Conservation (phyloP, 2,329 filamentous ascomycete species). For the Fusarium bactridioides region DNA sequence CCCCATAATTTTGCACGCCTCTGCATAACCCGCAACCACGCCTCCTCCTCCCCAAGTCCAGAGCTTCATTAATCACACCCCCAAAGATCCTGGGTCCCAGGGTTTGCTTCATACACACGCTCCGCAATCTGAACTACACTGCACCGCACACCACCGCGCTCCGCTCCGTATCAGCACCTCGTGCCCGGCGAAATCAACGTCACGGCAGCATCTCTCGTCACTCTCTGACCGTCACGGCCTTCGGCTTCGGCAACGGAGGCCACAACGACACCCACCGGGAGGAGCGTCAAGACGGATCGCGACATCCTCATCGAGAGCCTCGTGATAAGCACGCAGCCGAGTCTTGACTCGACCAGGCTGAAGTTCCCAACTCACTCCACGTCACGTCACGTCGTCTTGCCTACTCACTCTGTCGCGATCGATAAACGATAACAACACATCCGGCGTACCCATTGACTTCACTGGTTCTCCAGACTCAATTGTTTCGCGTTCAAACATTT, state of each 20-base stretch:
- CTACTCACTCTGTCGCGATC: slow-evolving; percentile 14
- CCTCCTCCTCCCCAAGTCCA: slow-evolving; percentile 47
- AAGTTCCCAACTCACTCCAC: slow-evolving; percentile 21
- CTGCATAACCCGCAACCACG: slow-evolving; percentile 48
- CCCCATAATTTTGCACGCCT: slow-evolving; percentile 47
- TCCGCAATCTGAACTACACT: slow-evolving; percentile 40
- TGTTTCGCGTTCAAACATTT: slow-evolving; percentile 17
- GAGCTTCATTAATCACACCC: slow-evolving; percentile 52
- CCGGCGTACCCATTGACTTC: slow-evolving; percentile 7
- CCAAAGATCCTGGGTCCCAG: slow-evolving; percentile 45
- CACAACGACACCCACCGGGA: slow-evolving; percentile 15
- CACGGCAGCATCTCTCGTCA: slow-evolving; percentile 26
- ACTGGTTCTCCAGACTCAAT: slow-evolving; percentile 3
- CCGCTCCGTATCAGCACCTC: slow-evolving; percentile 37
- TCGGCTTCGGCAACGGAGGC: slow-evolving; percentile 32
- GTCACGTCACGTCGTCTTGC: slow-evolving; percentile 30
- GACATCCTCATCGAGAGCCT: slow-evolving; percentile 21
- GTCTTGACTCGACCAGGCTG: background rate
- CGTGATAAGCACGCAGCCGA: slow-evolving; percentile 18
- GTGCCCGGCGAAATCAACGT: slow-evolving; percentile 34
- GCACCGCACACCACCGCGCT: slow-evolving; percentile 35
- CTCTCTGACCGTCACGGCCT: slow-evolving; percentile 31
- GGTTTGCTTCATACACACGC: slow-evolving; percentile 42
- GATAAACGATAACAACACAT: slow-evolving; percentile 23
- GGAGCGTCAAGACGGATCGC: slow-evolving; percentile 24